Evolutionary conservation across 306 rosid genomes (phyloP).

Genomic region (Rosa chinensis): DNA sequence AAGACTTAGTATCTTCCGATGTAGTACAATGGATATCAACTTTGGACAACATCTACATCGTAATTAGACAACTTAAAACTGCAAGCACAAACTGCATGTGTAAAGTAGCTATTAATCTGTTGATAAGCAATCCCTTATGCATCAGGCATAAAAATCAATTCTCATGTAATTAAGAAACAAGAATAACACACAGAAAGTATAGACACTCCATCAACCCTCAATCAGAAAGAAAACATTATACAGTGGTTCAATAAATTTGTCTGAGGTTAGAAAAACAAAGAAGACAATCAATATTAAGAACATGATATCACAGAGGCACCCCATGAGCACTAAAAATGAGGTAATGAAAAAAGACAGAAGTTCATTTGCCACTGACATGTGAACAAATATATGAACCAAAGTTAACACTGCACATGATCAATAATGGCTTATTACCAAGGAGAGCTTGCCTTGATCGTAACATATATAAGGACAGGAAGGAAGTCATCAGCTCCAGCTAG

Average conservation of each 20-base stretch:
- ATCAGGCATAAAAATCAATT: neutral
- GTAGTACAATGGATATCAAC: constrained; percentile 4
- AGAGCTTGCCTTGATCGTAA: constrained; percentile 80
- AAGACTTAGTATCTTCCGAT: constrained; percentile 11
- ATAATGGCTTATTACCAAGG: constrained; percentile 62
- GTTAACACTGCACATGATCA: constrained; percentile 15
- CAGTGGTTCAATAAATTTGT: neutral
- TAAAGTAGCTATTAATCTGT: neutral
- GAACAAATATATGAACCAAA: neutral
- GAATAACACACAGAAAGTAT: neutral
- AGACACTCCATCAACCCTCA: neutral
- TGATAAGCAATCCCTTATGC: neutral
- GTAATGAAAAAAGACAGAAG: neutral
- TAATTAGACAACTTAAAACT: neutral
- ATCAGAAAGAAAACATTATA: neutral
- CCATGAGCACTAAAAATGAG: constrained; percentile 17
- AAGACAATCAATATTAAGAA: neutral
- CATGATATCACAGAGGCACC: neutral
- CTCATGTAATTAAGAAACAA: neutral
- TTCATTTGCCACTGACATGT: neutral
- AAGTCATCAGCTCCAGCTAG: constrained; percentile 79
- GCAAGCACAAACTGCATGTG: neutral
- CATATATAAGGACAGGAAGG: constrained; percentile 75
- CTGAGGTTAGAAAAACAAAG: neutral
- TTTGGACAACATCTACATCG: neutral